phyloP scores from a whole-genome alignment of 1,139 yeast species.

The Lodderomyces theae region DNA sequence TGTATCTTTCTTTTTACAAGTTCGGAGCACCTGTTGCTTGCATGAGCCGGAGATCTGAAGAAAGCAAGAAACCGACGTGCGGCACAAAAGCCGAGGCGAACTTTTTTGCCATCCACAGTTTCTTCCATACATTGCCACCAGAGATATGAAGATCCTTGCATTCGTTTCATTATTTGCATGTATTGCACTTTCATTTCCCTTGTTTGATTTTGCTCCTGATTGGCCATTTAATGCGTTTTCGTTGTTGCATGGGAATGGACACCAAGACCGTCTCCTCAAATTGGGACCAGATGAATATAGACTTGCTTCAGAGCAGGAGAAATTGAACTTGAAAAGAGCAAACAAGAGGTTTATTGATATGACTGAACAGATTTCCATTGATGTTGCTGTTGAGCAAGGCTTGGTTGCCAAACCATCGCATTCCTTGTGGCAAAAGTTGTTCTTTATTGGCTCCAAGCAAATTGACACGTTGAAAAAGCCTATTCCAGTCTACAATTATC shows the following conservation, averaged over 20 bases:
- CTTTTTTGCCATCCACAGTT: background rate
- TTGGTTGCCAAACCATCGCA: slow-evolving; percentile 20
- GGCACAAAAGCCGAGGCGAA: slow-evolving; percentile 1
- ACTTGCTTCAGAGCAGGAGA: slow-evolving; percentile 54
- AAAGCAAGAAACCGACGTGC: background rate
- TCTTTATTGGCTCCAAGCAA: slow-evolving; percentile 33
- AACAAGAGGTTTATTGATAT: slow-evolving; percentile 69
- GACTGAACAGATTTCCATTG: slow-evolving; percentile 46
- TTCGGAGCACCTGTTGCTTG: no score
- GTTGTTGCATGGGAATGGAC: slow-evolving; percentile 8
- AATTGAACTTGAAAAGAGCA: slow-evolving; percentile 50
- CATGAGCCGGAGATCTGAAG: no score
- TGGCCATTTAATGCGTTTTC: slow-evolving; percentile 10
- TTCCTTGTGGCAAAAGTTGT: slow-evolving; percentile 15
- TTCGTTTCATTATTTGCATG: slow-evolving; percentile 9
- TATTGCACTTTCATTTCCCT: slow-evolving; percentile 16
- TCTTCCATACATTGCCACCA: background rate
- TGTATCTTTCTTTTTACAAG: no score
- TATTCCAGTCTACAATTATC: slow-evolving; percentile 53
- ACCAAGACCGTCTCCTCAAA: slow-evolving; percentile 33
- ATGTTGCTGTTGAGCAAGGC: slow-evolving; percentile 33
- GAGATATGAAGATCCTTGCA: slow-evolving; percentile 9
- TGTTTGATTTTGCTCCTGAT: slow-evolving; percentile 9
- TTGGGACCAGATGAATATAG: slow-evolving; percentile 37
- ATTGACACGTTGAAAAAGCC: slow-evolving; percentile 23